Conservation (phyloP, 83 land plant genomes). For the Thuja plicata region DNA sequence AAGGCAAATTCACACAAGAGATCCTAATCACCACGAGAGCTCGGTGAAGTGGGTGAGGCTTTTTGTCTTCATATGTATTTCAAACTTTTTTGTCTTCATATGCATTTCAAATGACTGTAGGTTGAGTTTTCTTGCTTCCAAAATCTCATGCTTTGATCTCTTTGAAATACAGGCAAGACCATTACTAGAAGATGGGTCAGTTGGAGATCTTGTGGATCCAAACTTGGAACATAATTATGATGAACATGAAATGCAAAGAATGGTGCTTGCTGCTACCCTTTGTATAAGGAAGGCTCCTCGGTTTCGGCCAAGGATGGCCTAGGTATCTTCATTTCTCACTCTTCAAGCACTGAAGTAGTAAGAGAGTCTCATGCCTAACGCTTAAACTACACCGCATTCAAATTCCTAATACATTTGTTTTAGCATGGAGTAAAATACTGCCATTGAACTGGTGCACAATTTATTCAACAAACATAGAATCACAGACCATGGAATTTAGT, state of each 20-base stretch:
- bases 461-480: not conserved
- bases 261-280: conserved; percentile 70
- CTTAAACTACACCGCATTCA: not conserved
- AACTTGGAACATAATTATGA: conserved; percentile 34
- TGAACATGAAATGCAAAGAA: conserved; percentile 53
- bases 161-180: conserved; percentile 45
- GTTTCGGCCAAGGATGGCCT: conserved; percentile 66
- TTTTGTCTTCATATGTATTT: not conserved
- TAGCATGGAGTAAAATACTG: not conserved
- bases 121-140: not conserved
- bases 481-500: too few species aligned
- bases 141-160: not conserved
- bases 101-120: not conserved
- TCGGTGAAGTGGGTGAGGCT: conserved; percentile 82
- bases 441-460: not conserved
- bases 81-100: too few species aligned
- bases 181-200: conserved; percentile 42
- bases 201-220: conserved; percentile 54
- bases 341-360: not conserved
- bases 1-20: conserved; percentile 54
- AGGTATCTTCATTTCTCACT: conserved; percentile 32
- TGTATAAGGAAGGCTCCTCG: conserved; percentile 61
- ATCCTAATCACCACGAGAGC: conserved; percentile 75
- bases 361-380: not conserved
- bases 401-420: not conserved